Evolutionary conservation across 192 early-diverging fungal genomes (phyloP), one percentile per base, ranked within the genome.

Genomic region (Polychytrium aggregatum): DNA sequence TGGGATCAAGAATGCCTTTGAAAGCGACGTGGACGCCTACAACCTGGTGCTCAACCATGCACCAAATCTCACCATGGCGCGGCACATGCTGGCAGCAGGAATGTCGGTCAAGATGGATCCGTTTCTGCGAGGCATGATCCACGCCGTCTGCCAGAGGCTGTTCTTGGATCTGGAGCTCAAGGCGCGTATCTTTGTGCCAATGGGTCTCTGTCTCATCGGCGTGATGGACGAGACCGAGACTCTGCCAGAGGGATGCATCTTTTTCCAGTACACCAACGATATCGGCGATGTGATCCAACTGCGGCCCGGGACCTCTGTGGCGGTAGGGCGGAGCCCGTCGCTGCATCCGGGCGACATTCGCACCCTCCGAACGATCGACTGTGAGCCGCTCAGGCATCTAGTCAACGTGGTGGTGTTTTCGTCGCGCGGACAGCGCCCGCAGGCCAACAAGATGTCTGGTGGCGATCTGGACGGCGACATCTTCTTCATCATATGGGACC

Each of bases 381-480:
- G 40, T 1, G 54, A 53, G 2, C 30, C 63, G 60, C 50, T 71
- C 1, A 16, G 28, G 7, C 64, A 71, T 44, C 35, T 71, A 37
- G 5, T 36, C 2, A 79, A 88, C 52, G 86, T 88, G 1, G 60
- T 89, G 2, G 87, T 87, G 0, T 89, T 89, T 52, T 71, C 80
- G 18, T 62, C 74, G 26, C 55, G 67, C 20, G 87, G 87, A 0
- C 48, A 67, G 8, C 70, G 87, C 4, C 78, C 79, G 45, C 63
- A 86, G 34, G 81, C 84, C 2, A 83, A 78, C 37, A 80, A 79
- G 77, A 82, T 85, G 46, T 71, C 72, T 47, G 87, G 87, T 30
- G 87, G 87, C 10, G 87, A 89, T 65, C 57, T 89, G 6, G 87
- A 89, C 51, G 87, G 87, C 18, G 87, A 89, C 64, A 70, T 50